phyloP scores from a whole-genome alignment of 2,329 filamentous ascomycete genomes.

The Hymenoscyphus infarciens region DNA sequence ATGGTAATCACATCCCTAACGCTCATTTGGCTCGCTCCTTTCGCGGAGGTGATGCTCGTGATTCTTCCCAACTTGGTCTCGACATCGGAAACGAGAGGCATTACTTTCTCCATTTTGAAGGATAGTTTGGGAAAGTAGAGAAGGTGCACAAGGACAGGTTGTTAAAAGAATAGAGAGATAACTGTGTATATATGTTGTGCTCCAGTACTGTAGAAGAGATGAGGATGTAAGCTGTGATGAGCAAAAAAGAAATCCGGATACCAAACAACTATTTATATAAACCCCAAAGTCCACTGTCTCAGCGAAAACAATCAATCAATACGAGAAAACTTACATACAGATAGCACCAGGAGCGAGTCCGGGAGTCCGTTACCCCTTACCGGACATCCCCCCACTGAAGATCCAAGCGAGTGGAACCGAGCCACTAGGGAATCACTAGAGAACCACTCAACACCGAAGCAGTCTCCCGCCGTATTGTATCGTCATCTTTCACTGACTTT shows the following conservation, averaged over 20 bases:
- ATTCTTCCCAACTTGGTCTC: conserved; percentile 20
- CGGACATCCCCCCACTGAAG: not conserved
- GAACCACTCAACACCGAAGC: no score
- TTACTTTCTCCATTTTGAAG: conserved; percentile 8
- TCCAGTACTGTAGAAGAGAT: not conserved
- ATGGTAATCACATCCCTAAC: conserved; percentile 31
- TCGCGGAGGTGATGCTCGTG: conserved; percentile 27
- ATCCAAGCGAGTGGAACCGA: conserved; percentile 1
- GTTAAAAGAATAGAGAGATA: not conserved
- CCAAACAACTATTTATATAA: not conserved
- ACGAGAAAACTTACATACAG: not conserved
- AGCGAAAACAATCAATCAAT: not conserved
- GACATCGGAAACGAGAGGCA: not conserved
- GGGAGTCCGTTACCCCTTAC: not conserved
- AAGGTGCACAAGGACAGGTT: no score
- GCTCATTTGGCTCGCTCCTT: conserved; percentile 25
- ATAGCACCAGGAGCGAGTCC: not conserved
- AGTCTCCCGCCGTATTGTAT: no score
- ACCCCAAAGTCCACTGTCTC: not conserved
- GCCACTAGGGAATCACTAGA: no score
- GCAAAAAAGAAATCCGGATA: not conserved
- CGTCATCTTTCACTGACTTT: no score
- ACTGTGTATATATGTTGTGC: not conserved
- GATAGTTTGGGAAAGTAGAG: no score
- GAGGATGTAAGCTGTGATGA: not conserved